Percentiles rank a stretch among this genome's conserved stretches.
Conservation (phyloP, 352 stramenopile species). For the Pythium phragmitis region DNA sequence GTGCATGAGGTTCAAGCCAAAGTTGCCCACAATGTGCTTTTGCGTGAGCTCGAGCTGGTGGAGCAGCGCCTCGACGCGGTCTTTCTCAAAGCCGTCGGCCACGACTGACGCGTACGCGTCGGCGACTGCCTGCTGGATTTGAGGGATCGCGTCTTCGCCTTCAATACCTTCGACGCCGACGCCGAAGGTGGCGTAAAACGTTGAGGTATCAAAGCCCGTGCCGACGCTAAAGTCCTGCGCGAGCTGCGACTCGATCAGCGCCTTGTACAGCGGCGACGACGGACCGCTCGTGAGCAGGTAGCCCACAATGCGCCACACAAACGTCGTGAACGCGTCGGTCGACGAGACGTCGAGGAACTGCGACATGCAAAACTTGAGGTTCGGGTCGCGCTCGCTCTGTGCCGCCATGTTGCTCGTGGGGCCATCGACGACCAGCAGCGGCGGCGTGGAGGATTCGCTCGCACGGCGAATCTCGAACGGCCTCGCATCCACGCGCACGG, state of each 20-base stretch:
- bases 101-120: constrained; percentile 54
- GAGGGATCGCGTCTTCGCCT: constrained; percentile 45
- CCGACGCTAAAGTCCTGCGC: constrained; percentile 76
- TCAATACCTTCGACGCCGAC: constrained; percentile 74
- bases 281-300: constrained; percentile 80
- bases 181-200: constrained; percentile 75
- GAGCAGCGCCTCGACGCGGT: constrained; percentile 68
- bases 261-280: constrained; percentile 81
- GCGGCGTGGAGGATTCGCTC: constrained; percentile 3
- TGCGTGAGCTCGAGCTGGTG: constrained; percentile 81
- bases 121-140: constrained; percentile 61
- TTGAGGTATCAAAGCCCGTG: constrained; percentile 80
- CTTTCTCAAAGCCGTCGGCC: constrained; percentile 66
- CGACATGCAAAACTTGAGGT: constrained; percentile 77
- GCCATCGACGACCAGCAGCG: constrained; percentile 48
- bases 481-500: constrained; percentile 39
- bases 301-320: constrained; percentile 75
- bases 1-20: constrained; percentile 79
- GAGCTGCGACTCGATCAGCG: constrained; percentile 72
- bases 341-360: constrained; percentile 69
- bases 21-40: constrained; percentile 85
- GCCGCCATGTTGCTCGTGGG: constrained; percentile 59
- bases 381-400: constrained; percentile 46
- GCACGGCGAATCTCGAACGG: constrained; percentile 44
- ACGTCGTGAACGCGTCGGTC: constrained; percentile 73